Evolutionary conservation across 371 early-diverging fungal genomes (phyloP), one percentile per base, ranked within the genome.

Genomic region (Mycotypha africana): DNA sequence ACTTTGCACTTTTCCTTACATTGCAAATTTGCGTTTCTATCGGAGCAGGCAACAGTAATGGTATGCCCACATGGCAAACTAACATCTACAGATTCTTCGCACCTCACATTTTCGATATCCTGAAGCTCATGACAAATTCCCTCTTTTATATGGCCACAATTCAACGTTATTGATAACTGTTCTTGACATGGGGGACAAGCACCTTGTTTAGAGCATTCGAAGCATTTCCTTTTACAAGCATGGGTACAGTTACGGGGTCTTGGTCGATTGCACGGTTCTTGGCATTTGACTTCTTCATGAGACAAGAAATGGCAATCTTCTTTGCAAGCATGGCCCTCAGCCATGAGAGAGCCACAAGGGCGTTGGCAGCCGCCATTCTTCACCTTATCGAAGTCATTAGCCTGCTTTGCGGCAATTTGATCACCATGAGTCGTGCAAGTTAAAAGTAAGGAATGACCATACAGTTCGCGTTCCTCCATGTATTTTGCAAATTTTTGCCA

Each of bases 301-400:
- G 38, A 39, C 15, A 55, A 39, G 36, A 54, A 52, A 43, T 73
- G 73, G 22, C 73, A 73, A 0, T 42, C 60, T 33, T 73, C 65
- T 21, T 45, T 47, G 40, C 73, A 73, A 0, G 50, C 60, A 52
- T 73, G 73, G 0, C 73, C 69, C 38, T 66, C 66, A 0, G 42
- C 40, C 50, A 73, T 54, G 12, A 73, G 38, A 0, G 57, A 53
- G 1, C 31, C 46, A 38, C 73, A 73, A 8, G 47, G 40, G 2
- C 38, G 31, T 38, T 23, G 32, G 36, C 73, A 73, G 1, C 73
- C 73, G 15, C 73, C 73, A 20, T 73, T 66, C 38, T 42, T 56
- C 19, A 66, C 45, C 4, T 38, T 11, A 1, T 38, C 31, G 36
- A 71, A 71, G 16, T 67, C 66, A 14, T 38, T 15, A 51, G 52